These are phyloP conservation scores for Neovahlkampfia damariscottae DNA, from an alignment of 78 protist species.

Conservation along the genomic window DNA sequence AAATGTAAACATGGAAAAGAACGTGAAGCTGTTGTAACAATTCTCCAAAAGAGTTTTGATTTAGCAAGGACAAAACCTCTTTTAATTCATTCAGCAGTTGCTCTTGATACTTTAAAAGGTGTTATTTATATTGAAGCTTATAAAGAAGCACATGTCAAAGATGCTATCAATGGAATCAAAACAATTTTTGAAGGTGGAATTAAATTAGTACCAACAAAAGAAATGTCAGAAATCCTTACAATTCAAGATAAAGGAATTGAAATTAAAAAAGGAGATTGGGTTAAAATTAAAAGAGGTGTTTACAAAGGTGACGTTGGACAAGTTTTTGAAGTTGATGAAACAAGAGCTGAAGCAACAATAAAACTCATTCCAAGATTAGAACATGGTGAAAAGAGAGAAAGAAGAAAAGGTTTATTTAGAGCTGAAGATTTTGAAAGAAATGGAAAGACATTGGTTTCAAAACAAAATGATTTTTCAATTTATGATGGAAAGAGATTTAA, in stretches of 20 bases:
- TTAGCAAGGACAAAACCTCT: background rate
- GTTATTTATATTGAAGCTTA: constrained; percentile 28
- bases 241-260: background rate
- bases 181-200: background rate
- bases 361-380: constrained; percentile 5
- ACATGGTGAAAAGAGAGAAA: background rate
- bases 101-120: constrained; percentile 24
- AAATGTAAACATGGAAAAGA: constrained; percentile 39
- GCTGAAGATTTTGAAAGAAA: background rate
- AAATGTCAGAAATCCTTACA: constrained; percentile 3
- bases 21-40: constrained; percentile 3
- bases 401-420: constrained; percentile 1
- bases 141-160: constrained; percentile 10
- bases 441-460: constrained; percentile 5
- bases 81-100: constrained; percentile 22
- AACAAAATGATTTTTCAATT: background rate
- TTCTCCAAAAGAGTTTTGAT: constrained; percentile 29
- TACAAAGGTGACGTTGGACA: constrained; percentile 28
- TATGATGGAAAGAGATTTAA: background rate
- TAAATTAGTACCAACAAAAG: constrained; percentile 3
- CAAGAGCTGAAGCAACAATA: background rate
- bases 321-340: background rate
- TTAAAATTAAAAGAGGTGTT: constrained; percentile 8
- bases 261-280: background rate
- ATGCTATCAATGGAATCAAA: background rate